phyloP scores from a whole-genome alignment of 768 basidiomycete genomes.

The Termitomyces sp. region DNA sequence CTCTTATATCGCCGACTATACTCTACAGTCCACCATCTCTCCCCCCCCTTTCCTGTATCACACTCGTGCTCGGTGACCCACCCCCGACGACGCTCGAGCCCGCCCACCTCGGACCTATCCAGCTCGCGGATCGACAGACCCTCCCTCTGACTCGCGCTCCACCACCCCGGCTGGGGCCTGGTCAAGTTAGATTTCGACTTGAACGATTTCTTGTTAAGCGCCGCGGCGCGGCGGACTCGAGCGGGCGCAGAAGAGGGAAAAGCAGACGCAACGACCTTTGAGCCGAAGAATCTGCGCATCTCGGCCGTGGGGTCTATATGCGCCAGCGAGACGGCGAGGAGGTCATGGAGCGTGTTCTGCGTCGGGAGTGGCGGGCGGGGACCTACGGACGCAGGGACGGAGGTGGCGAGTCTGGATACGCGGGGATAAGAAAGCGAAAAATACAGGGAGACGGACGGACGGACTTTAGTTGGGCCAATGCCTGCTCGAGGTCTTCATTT shows the following conservation, averaged over 20 bases:
- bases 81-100: slow-evolving; percentile 33
- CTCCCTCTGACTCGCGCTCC: slow-evolving; percentile 59
- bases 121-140: slow-evolving; percentile 65
- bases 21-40: slow-evolving; percentile 87
- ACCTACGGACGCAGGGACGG: too few species aligned
- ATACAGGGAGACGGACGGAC: too few species aligned
- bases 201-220: slow-evolving; percentile 26
- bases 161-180: slow-evolving; percentile 72
- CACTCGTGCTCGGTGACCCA: too few species aligned
- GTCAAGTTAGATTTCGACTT: slow-evolving; percentile 54
- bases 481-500: too few species aligned
- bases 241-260: slow-evolving; percentile 27
- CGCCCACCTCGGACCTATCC: slow-evolving; percentile 45
- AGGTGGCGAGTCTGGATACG: too few species aligned
- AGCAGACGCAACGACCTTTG: slow-evolving; percentile 72
- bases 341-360: slow-evolving; percentile 23
- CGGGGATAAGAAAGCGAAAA: too few species aligned
- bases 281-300: slow-evolving; percentile 90
- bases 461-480: too few species aligned
- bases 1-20: slow-evolving; percentile 83
- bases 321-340: slow-evolving; percentile 74
- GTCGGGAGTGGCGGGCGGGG: too few species aligned
- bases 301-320: slow-evolving; percentile 88
- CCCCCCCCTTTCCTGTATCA: too few species aligned
- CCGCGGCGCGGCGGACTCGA: slow-evolving; percentile 24